Conservation (phyloP, 148 eudicot species). For the Salicornia ramosissima region DNA sequence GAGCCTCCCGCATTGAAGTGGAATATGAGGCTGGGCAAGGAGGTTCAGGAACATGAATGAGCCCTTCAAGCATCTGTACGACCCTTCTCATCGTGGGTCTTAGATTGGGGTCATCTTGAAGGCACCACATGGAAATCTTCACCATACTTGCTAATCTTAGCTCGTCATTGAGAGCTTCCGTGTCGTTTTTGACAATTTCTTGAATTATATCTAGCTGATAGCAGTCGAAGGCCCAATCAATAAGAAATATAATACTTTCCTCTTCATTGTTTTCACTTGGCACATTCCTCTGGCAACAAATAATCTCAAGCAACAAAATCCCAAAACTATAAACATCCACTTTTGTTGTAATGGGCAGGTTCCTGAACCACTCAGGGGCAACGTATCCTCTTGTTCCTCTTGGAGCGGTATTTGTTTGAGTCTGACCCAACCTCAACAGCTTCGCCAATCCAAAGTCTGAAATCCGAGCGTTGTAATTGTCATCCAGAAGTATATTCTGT, state of each 20-base stretch:
- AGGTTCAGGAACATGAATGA: slow-evolving; percentile 25
- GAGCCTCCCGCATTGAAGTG: not conserved
- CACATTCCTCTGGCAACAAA: slow-evolving; percentile 29
- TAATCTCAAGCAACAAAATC: slow-evolving; percentile 30
- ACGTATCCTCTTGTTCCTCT: slow-evolving; percentile 44
- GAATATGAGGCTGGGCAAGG: slow-evolving; percentile 16
- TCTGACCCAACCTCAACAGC: slow-evolving; percentile 31
- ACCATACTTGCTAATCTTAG: slow-evolving; percentile 20
- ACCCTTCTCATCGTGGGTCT: slow-evolving; percentile 33
- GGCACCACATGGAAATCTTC: slow-evolving; percentile 30
- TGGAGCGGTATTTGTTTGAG: slow-evolving; percentile 22
- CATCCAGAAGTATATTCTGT: slow-evolving; percentile 34
- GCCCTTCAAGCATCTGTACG: slow-evolving; percentile 31
- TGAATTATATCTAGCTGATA: slow-evolving; percentile 13
- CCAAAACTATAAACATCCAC: slow-evolving; percentile 36
- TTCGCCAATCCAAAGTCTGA: slow-evolving; percentile 41
- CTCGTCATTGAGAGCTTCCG: slow-evolving; percentile 21
- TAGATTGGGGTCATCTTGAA: slow-evolving; percentile 23
- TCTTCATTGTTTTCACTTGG: slow-evolving; percentile 14
- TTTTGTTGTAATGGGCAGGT: slow-evolving; percentile 25
- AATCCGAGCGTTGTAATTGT: slow-evolving; percentile 25
- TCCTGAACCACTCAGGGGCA: slow-evolving; percentile 39
- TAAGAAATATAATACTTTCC: slow-evolving; percentile 11
- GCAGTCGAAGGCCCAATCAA: slow-evolving; percentile 28
- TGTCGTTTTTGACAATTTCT: slow-evolving; percentile 23